Evolutionary conservation across 2,329 filamentous ascomycete genomes (phyloP), one percentile per base, ranked within the genome.

Genomic region (Aspergillus sp.): DNA sequence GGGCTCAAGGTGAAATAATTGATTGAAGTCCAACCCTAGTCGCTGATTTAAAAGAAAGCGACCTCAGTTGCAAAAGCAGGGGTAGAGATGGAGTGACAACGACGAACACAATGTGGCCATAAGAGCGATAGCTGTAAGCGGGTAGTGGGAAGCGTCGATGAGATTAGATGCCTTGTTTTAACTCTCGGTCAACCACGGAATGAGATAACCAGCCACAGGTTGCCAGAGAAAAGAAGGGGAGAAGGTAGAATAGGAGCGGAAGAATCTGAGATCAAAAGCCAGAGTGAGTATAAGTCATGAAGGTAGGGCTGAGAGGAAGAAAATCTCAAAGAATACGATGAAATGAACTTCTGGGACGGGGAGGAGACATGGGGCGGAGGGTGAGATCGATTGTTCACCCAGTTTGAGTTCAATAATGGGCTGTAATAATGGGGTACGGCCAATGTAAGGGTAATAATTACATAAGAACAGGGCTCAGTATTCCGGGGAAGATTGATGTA

Each of bases 31-130:
- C 37, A 54, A 48, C 24, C 27, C 43, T 55, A 56, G 40, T 46
- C 40, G 43, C 19, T 27, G 17, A 54, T n/a, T 27, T 40, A 55
- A 33, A 52, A 54, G 53, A 53, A 45, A 59, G 45, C 47, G 40
- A 53, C 21, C 46, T 23, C 52, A 56, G 57, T 45, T 52, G 46
- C 47, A 54, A 44, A 54, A 55, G 60, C 48, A 55, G 57, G 50
- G 47, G 48, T 56, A 33, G 31, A 51, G 54, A 53, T 40, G 47
- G 56, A 53, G 55, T 21, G 57, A 54, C 57, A 60, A 63, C 58
- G 62, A 61, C 55, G 57, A 60, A 60, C 44, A 47, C 59, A 55
- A 61, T 63, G 66, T 66, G 67, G 68, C 69, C 68, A 70, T 71
- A 67, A 64, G 68, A 66, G 66, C 62, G 61, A 64, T 58, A 57